Evolutionary conservation across 1,284 basidiomycete genomes (phyloP).

Genomic region (Cutaneotrichosporon spelunceum): DNA sequence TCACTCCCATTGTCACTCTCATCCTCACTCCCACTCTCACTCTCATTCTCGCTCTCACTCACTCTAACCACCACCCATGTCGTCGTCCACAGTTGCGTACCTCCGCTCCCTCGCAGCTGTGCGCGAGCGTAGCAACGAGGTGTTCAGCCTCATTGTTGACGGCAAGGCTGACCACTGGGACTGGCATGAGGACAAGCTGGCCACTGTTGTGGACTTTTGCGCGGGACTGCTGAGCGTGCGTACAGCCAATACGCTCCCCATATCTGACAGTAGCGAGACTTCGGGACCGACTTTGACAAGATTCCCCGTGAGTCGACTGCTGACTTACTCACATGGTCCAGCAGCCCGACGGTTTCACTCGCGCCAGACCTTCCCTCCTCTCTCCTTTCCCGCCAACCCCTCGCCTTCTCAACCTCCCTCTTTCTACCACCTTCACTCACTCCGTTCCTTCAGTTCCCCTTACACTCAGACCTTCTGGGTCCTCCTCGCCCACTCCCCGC

Average conservation of each 20-base stretch:
- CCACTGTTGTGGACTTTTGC: conserved; percentile 74
- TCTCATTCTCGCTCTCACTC: neutral
- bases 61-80: neutral
- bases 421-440: neutral
- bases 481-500: neutral
- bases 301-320: conserved; percentile 38
- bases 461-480: neutral
- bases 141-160: conserved; percentile 70
- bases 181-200: conserved; percentile 73
- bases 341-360: too few species aligned
- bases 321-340: too few species aligned
- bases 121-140: conserved; percentile 73
- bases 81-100: conserved; percentile 52
- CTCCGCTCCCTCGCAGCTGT: conserved; percentile 83
- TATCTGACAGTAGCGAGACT: conserved; percentile 64
- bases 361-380: neutral
- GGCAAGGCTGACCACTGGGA: conserved; percentile 79
- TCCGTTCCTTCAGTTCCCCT: neutral
- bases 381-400: neutral
- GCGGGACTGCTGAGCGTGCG: conserved; percentile 69
- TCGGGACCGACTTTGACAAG: conserved; percentile 64
- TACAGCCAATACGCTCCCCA: conserved; percentile 37
- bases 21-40: neutral
- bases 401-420: neutral
- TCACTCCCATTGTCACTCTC: neutral